A percentile compares a stretch with the other conserved stretches of the same genome.
Conservation (phyloP, 2,329 filamentous ascomycete genomes). For the Helminthosporium solani region DNA sequence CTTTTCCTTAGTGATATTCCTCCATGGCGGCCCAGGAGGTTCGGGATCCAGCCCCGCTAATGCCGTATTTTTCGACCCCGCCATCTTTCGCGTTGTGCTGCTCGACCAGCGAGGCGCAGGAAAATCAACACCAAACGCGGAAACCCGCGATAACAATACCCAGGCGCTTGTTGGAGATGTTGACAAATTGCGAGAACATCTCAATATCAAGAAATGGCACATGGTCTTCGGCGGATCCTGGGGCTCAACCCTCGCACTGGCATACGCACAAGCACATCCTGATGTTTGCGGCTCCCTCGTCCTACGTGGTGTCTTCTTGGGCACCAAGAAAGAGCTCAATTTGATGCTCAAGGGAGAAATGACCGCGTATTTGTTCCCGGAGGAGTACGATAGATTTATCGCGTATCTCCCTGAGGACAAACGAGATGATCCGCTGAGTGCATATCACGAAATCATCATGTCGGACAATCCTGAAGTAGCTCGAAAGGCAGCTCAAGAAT, state of each 20-base stretch:
- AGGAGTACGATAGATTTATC: conserved; percentile 40
- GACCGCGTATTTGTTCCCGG: conserved; percentile 36
- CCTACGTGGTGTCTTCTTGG: conserved; percentile 44
- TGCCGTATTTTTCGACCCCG: conserved; percentile 45
- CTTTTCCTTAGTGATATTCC: conserved; percentile 35
- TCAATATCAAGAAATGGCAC: conserved; percentile 44
- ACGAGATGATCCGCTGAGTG: conserved; percentile 33
- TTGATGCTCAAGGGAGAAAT: conserved; percentile 27
- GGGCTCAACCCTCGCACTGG: conserved; percentile 46
- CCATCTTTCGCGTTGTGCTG: conserved; percentile 46
- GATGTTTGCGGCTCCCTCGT: conserved; percentile 40
- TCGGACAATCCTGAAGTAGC: conserved; percentile 23
- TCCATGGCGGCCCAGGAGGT: conserved; percentile 46
- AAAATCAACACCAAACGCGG: conserved; percentile 41
- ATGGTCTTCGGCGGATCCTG: conserved; percentile 49
- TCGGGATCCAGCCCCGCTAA: conserved; percentile 26
- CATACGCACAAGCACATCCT: conserved; percentile 46
- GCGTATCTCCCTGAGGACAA: conserved; percentile 36
- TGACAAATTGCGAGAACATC: conserved; percentile 42
- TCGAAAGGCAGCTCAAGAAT: conserved; percentile 27
- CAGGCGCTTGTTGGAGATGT: conserved; percentile 45
- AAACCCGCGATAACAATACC: conserved; percentile 46
- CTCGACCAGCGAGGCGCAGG: conserved; percentile 49
- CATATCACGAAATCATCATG: conserved; percentile 43
- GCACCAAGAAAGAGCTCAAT: conserved; percentile 34